These are phyloP conservation scores for Annulohypoxylon truncatum DNA, from an alignment of 2,329 filamentous ascomycete species.

Conservation along the genomic window DNA sequence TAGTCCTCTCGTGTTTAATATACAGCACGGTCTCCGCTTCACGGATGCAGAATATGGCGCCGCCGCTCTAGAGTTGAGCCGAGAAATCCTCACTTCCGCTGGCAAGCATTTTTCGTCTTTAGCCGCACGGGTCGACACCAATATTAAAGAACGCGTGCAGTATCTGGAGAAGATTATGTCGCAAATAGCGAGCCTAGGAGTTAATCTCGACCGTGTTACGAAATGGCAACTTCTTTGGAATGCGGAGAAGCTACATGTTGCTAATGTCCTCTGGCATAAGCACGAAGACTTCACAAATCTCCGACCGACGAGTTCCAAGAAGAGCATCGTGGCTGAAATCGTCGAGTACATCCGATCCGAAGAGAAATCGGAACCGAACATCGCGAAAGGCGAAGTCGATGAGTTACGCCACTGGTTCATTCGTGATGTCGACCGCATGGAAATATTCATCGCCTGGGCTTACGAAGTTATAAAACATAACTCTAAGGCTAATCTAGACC, in stretches of 20 bases:
- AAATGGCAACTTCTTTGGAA: constrained; percentile 88
- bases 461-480: constrained; percentile 80
- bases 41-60: constrained; percentile 75
- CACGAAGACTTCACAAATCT: constrained; percentile 77
- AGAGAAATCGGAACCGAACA: constrained; percentile 75
- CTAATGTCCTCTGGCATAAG: constrained; percentile 80
- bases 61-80: constrained; percentile 82
- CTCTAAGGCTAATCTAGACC: constrained; percentile 71
- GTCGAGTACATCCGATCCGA: constrained; percentile 81
- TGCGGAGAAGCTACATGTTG: constrained; percentile 89
- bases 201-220: constrained; percentile 72
- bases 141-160: constrained; percentile 77
- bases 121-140: constrained; percentile 82
- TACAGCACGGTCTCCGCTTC: constrained; percentile 74
- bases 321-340: constrained; percentile 78
- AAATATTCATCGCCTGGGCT: constrained; percentile 82
- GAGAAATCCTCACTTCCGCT: constrained; percentile 82
- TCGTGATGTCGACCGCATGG: constrained; percentile 76
- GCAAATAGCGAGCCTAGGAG: constrained; percentile 74
- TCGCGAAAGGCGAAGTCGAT: constrained; percentile 77
- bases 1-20: constrained; percentile 88
- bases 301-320: constrained; percentile 70
- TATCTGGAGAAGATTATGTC: constrained; percentile 80
- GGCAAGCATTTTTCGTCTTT: constrained; percentile 79
- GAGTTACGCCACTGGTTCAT: constrained; percentile 88